Base-by-base conservation (phyloP, 495 filamentous ascomycete species). In the Daldinia bambusicola region DNA sequence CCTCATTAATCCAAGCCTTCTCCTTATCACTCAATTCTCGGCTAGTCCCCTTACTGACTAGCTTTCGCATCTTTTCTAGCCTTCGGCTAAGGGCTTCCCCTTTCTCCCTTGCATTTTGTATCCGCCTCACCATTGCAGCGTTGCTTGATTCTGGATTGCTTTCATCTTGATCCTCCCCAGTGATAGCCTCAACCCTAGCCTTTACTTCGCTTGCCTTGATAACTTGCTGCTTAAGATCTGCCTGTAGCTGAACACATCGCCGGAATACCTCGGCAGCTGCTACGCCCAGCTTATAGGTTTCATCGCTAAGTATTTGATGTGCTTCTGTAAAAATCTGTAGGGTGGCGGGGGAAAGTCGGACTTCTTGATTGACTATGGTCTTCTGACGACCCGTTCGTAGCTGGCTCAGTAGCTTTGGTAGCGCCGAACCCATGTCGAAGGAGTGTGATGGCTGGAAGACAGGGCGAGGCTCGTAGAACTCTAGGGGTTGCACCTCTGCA, bases 251-350 rank as follows among this genome's bases (percentile, higher is more conserved):
- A 72, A 93, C 87, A 71, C 91, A 94, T 22, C 91, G 86, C 14
- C 89, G 85, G 82, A 97, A 97, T 8, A 97, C 82, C 72, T 96
- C 92, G 0, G 93, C 88, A 2, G 92, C 93, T 10, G 92, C 93
- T 56, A 85, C 75, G 40, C 91, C 90, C 30, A 97, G 83, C 6
- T 82, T 81, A 69, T 90, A 84, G 0, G 93, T 95, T 78, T 97
- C 91, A 18, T 84, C 80, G 57, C 89, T 89, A 20, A 97, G 80
- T 2, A 92, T 83, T 51, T 90, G 86, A 77, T 97, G 94, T 0
- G 90, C 91, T 32, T 92, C 87, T 0, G 89, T 89, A 69, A 97
- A 87, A 12, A 95, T 78, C 45, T 91, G 87, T 18, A 97, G 83
- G 0, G 91, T 95, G 8, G 89, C 87, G 7, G 91, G 87, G 13